Evolutionary conservation across 1,284 basidiomycete genomes (phyloP).

Genomic region (Austroboletus niveus): DNA sequence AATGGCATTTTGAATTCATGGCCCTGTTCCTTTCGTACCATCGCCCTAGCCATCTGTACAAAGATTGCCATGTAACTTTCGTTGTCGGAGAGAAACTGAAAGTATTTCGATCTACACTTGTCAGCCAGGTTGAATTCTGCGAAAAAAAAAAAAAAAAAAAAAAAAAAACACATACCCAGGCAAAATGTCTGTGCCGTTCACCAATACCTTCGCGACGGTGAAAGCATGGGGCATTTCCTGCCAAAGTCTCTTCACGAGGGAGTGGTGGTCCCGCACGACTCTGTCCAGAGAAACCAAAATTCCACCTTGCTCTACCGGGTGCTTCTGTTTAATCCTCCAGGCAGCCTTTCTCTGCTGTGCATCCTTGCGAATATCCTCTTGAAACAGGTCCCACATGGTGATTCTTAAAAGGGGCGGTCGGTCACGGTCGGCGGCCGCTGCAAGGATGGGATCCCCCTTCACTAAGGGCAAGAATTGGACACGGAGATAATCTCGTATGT

Average conservation of each 20-base stretch:
- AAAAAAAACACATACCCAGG: background rate
- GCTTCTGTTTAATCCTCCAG: conserved; percentile 1
- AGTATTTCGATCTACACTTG: conserved; percentile 3
- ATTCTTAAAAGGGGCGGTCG: conserved; percentile 3
- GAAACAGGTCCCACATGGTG: conserved; percentile 10
- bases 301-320: background rate
- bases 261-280: conserved; percentile 1
- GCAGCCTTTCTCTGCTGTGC: background rate
- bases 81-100: conserved; percentile 4
- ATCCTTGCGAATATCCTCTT: conserved; percentile 1
- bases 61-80: conserved; percentile 1
- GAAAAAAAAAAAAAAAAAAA: too few species aligned
- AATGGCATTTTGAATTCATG: conserved; percentile 3
- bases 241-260: background rate
- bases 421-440: background rate
- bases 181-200: conserved; percentile 2
- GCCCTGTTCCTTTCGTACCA: conserved; percentile 5
- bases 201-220: conserved; percentile 1
- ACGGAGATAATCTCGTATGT: conserved; percentile 2
- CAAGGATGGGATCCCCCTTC: background rate
- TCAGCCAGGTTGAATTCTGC: background rate
- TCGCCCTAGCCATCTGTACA: conserved; percentile 6
- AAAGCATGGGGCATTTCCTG: background rate
- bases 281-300: conserved; percentile 2
- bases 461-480: conserved; percentile 2